These are phyloP conservation scores for Udeniomyces megalosporus DNA, from an alignment of 768 basidiomycete species.

Conservation along the genomic window DNA sequence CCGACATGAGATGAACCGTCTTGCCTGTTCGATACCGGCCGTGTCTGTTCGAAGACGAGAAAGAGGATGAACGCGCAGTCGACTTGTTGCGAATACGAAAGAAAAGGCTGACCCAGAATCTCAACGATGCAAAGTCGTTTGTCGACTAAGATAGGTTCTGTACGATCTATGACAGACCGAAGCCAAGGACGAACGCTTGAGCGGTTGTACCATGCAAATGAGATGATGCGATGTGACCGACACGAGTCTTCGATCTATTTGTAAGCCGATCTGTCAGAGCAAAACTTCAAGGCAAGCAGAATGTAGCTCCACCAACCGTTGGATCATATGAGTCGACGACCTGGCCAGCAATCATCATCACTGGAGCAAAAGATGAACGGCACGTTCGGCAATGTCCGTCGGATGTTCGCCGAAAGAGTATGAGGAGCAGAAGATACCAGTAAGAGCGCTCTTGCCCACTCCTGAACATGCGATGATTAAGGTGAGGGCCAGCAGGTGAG, in stretches of 20 bases:
- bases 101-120: no score
- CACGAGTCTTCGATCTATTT: background rate
- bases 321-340: conserved; percentile 11
- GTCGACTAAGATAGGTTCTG: background rate
- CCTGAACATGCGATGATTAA: background rate
- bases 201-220: no score
- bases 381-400: no score
- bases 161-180: background rate
- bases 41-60: no score
- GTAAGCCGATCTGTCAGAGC: background rate
- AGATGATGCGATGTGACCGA: background rate
- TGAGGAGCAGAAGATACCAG: background rate
- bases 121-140: conserved; percentile 3
- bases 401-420: background rate
- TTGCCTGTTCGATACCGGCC: background rate
- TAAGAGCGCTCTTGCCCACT: background rate
- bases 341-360: no score
- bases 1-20: background rate
- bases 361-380: no score
- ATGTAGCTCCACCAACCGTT: background rate
- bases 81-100: no score
- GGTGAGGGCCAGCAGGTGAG: background rate
- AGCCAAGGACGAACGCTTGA: background rate
- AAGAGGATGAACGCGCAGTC: no score
- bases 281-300: no score